Conservation (phyloP, 225 moss, liverwort and hornwort species). For the Lunularia cruciata region DNA sequence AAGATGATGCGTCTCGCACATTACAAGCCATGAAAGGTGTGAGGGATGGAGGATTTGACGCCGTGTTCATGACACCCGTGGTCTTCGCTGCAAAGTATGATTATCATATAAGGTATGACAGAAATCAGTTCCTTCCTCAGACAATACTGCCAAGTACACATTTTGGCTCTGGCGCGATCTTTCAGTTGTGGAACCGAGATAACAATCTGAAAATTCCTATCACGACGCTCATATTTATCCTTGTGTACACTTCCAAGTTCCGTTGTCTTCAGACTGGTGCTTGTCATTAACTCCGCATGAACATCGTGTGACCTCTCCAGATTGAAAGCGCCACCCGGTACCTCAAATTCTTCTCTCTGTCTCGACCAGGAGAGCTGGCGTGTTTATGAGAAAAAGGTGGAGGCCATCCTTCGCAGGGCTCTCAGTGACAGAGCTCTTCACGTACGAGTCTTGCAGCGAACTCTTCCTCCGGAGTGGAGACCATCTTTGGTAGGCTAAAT, state of each 20-base stretch:
- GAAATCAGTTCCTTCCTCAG: too few relatives aligned
- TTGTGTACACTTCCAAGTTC: too few relatives aligned
- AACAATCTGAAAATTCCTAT: too few relatives aligned
- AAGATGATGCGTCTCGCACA: constrained; percentile 64
- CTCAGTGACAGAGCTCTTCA: constrained; percentile 69
- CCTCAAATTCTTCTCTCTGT: constrained; percentile 35
- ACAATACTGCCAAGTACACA: too few relatives aligned
- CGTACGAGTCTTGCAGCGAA: constrained; percentile 64
- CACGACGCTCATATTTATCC: too few relatives aligned
- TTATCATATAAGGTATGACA: constrained; percentile 73
- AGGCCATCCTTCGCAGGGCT: constrained; percentile 54
- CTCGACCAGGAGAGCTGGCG: constrained; percentile 66
- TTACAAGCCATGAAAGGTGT: constrained; percentile 62
- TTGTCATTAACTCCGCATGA: background rate
- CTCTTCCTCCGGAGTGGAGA: constrained; percentile 53
- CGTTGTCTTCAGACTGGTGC: background rate
- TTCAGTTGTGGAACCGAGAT: too few relatives aligned
- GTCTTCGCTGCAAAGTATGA: constrained; percentile 79
- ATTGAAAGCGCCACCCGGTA: constrained; percentile 27
- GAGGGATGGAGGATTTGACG: constrained; percentile 72
- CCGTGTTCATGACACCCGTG: constrained; percentile 73
- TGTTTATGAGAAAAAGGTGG: constrained; percentile 57
- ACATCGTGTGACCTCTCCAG: constrained; percentile 20
- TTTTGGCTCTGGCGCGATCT: too few relatives aligned
- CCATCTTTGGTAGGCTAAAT: constrained; percentile 30